These are phyloP conservation scores for Auriscalpium microsporum DNA, from an alignment of 768 basidiomycete genomes.

Conservation along the genomic window DNA sequence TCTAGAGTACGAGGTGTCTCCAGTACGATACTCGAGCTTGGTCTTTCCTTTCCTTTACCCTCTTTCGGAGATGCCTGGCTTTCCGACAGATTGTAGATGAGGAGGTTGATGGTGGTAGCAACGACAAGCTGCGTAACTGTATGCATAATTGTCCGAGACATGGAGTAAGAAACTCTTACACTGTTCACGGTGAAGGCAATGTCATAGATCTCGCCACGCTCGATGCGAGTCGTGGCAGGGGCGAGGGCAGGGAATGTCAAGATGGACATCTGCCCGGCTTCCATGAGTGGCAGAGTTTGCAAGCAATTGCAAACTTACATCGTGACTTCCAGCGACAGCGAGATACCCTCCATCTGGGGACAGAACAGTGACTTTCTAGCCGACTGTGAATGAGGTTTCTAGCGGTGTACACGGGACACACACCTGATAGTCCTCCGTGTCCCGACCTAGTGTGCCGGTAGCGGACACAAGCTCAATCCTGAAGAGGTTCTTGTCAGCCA, in stretches of 20 bases:
- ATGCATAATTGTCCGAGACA: background rate
- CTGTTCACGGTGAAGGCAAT: slow-evolving; percentile 63
- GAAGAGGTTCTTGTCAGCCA: background rate
- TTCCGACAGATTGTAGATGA: slow-evolving; percentile 49
- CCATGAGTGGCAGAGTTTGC: background rate
- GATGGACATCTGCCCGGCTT: slow-evolving; percentile 15
- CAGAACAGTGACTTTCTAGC: slow-evolving; percentile 82
- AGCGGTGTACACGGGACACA: slow-evolving; percentile 24
- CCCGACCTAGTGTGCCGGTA: slow-evolving; percentile 51
- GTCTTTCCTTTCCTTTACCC: slow-evolving; percentile 34
- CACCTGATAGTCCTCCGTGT: slow-evolving; percentile 74
- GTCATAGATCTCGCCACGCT: slow-evolving; percentile 81
- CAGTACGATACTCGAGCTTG: slow-evolving; percentile 11
- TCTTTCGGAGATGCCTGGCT: slow-evolving; percentile 27
- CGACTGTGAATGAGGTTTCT: background rate
- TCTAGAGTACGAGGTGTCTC: slow-evolving; percentile 7
- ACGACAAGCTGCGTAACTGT: slow-evolving; percentile 45
- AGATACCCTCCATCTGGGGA: slow-evolving; percentile 61
- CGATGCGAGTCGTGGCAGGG: slow-evolving; percentile 39
- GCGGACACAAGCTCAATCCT: slow-evolving; percentile 49
- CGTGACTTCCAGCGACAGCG: slow-evolving; percentile 64
- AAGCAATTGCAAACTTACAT: slow-evolving; percentile 36
- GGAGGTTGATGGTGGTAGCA: slow-evolving; percentile 53
- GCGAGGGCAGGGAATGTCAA: slow-evolving; percentile 27
- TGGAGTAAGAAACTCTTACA: slow-evolving; percentile 28